Percentiles rank a stretch among this genome's conserved stretches.
Conservation (phyloP, 139 green algal species). For the Volvox africanus region DNA sequence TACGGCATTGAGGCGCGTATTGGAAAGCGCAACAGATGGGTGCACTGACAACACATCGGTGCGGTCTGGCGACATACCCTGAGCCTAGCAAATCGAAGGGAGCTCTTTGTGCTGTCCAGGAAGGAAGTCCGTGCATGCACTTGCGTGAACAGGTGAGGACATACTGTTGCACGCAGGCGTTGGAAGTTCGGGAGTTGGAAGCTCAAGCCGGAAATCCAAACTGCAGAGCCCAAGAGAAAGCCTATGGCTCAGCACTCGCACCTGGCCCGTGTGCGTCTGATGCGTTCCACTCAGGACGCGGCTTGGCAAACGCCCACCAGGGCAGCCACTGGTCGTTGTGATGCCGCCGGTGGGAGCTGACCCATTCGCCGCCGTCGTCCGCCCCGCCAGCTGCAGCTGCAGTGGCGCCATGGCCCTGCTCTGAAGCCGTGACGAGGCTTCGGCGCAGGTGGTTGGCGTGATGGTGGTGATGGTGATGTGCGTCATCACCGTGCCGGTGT, state of each 20-base stretch:
- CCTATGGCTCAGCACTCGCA: background rate
- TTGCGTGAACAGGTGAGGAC: no score
- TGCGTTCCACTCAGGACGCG: conserved; percentile 32
- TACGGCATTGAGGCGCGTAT: no score
- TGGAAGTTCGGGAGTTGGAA: no score
- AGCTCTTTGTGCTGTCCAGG: no score
- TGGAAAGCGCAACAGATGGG: no score
- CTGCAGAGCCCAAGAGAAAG: no score
- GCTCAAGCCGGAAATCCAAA: no score
- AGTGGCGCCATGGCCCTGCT: background rate
- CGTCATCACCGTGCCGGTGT: background rate
- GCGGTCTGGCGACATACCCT: no score
- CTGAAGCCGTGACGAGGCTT: background rate
- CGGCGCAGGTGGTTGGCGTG: conserved; percentile 16
- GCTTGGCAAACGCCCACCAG: conserved; percentile 45
- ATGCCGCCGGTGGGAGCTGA: background rate
- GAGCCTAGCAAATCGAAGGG: no score
- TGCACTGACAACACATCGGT: no score
- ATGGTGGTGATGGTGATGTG: conserved; percentile 40
- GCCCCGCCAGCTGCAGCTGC: background rate
- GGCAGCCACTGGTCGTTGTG: conserved; percentile 43
- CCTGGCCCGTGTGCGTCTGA: conserved; percentile 39
- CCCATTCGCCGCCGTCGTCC: background rate
- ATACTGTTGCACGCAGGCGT: no score
- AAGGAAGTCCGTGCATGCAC: no score